Evolutionary conservation across 257 asterid genomes (phyloP), one percentile per base, ranked within the genome.

Genomic region (Voacanga thouarsii): DNA sequence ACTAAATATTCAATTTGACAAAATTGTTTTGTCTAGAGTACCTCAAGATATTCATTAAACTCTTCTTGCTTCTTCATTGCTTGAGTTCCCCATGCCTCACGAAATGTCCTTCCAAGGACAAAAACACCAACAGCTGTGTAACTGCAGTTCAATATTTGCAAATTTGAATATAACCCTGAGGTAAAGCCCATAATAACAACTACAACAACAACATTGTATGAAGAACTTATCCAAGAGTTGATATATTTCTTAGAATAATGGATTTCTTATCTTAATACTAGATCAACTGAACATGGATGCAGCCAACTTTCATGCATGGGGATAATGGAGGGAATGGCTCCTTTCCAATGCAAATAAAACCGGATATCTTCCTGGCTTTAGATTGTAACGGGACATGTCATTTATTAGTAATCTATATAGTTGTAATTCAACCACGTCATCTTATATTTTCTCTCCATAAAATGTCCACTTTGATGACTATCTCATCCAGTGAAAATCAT

Each of bases 61-160:
- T 95, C 97, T 51, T 89, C 84, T 85, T 95, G 98, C 91, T 93
- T 95, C 89, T 85, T 89, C 86, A 84, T 86, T 82, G 97, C 92
- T 80, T 84, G 89, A 61, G 92, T 77, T 75, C 97, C 99, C 99
- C 99, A 95, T 72, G 98, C 93, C 84, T 95, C 94, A 72, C 84
- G 87, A 76, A 95, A 91, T 86, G 85, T 88, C 83, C 97, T 92
- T 26, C 99, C 99, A 80, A 95, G 98, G 82, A 95, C 99, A 82
- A 95, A 93, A 72, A 95, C 98, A 23, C 99, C 99, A 82, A 93
- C 98, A 78, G 99, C 99, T 63, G 99, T 89, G 86, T 91, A 95
- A 78, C 98, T 95, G 88, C 82, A 77, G 78, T 23, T 68, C 53
- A 68, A 68, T 68, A 41, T 21, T 65, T 30, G n/a, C 44, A 55